Base-by-base conservation (phyloP, 148 eudicot species). In the Polygonum maritimum region DNA sequence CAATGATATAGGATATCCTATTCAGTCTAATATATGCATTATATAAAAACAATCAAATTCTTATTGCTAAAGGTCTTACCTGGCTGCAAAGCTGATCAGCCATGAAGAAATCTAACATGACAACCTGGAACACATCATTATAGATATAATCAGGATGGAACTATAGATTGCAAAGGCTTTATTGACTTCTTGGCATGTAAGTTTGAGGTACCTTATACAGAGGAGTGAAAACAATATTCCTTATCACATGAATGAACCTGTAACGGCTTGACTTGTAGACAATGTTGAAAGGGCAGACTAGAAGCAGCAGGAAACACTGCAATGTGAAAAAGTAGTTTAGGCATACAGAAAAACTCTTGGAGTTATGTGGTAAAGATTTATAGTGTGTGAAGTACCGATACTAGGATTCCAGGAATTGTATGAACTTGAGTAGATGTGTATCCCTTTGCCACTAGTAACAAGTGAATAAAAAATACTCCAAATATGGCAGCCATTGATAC, bases 51-150 rank as follows among this genome's bases (percentile, higher is more conserved):
- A 38, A 75, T 39, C 48, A 2, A 39, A 70, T 5, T 18, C 48
- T 70, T 39, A 44, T 71, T 19, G 38, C 54, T 48, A 41, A 72
- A 44, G 60, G 44, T 19, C 47, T 79, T 86, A 92, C 99, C 92
- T 96, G 99, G 82, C 99, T 96, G 80, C 98, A 92, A 60, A 96
- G 90, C 76, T 96, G 99, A 86, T 96, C 99, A 77, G 99, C 99
- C 98, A 96, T 96, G 92, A 96, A 96, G 81, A 96, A 96, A 79
- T 96, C 99, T 55, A 96, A 80, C 99, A 96, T 96, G 35, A 83
- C 88, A 75, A 96, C 99, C 94, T 90, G 78, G 19, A 75, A 55
- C 47, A 16, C 77, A 76, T 63, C 16, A 76, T 76, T 26, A 69
- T 15, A 72, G 39, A 49, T 62, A 26, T 6, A 57, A 62, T 62